A percentile compares a stretch with the other conserved stretches of the same genome.
Conservation (phyloP, 805 yeast species). For the Suhomyces canberraensis region DNA sequence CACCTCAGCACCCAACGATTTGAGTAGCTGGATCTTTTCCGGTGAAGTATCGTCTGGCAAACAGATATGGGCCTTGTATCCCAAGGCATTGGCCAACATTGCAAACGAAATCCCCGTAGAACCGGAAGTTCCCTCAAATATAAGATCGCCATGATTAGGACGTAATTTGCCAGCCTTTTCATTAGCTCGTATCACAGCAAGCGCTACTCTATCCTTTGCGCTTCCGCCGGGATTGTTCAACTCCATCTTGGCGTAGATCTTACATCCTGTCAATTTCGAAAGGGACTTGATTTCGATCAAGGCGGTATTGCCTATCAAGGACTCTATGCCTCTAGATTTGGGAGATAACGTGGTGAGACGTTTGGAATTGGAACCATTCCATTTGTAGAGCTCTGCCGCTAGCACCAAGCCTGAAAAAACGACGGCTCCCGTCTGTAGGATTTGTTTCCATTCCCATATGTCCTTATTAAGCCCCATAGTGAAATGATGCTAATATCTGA, state of each 20-base stretch:
- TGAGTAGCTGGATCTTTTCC: slow-evolving; percentile 73
- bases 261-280: slow-evolving; percentile 70
- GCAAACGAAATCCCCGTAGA: slow-evolving; percentile 96
- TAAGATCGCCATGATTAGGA: slow-evolving; percentile 63
- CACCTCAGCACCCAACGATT: slow-evolving; percentile 74
- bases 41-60: slow-evolving; percentile 89
- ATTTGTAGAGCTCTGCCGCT: too few relatives aligned
- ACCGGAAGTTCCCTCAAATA: slow-evolving; percentile 95
- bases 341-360: slow-evolving; percentile 23
- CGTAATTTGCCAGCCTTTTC: slow-evolving; percentile 56
- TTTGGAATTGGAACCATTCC: not conserved
- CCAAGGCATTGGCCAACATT: slow-evolving; percentile 81
- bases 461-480: not conserved
- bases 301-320: slow-evolving; percentile 89
- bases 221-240: slow-evolving; percentile 89
- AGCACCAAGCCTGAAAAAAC: too few relatives aligned
- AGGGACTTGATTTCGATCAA: slow-evolving; percentile 70
- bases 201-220: slow-evolving; percentile 92
- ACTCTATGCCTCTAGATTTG: slow-evolving; percentile 56
- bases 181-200: slow-evolving; percentile 71
- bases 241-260: slow-evolving; percentile 84
- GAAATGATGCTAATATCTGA: not conserved
- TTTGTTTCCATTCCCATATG: not conserved
- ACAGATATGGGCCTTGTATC: slow-evolving; percentile 89
- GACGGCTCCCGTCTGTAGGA: too few relatives aligned